A percentile compares a stretch with the other conserved stretches of the same genome.
phyloP scores from a whole-genome alignment of 1,284 basidiomycete species.

The Sanghuangporus weigelae region DNA sequence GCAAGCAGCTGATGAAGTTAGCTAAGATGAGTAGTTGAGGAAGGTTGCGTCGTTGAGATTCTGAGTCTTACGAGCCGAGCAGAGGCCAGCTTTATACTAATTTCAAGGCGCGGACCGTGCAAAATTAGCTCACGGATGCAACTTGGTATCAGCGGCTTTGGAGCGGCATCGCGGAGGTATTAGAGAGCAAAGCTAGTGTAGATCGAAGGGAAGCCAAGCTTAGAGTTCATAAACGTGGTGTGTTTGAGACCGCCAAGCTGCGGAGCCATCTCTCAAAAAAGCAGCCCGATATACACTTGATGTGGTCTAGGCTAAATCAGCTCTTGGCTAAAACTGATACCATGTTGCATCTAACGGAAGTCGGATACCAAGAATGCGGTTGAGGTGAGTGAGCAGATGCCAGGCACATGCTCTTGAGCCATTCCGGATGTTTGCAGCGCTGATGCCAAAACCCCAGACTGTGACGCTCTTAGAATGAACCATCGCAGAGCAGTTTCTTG shows the following conservation, averaged over 20 bases:
- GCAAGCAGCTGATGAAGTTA: neutral
- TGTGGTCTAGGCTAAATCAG: neutral
- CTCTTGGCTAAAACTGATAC: neutral
- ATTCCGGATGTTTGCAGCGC: neutral
- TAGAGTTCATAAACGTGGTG: neutral
- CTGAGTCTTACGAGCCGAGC: neutral
- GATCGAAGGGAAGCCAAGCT: neutral
- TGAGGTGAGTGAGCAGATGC: neutral
- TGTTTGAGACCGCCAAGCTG: neutral
- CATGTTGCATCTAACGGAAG: neutral
- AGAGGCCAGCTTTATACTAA: neutral
- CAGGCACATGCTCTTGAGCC: neutral
- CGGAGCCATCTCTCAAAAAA: neutral
- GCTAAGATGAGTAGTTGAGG: neutral
- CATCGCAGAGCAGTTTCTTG: neutral
- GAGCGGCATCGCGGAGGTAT: neutral
- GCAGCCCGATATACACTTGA: neutral
- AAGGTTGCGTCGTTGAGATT: neutral
- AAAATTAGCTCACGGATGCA: neutral
- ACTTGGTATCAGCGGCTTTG: neutral
- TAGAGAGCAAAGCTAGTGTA: neutral
- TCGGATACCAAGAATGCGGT: neutral
- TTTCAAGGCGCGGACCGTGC: neutral
- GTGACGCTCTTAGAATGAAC: neutral
- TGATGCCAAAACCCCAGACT: neutral